Evolutionary conservation across 2,329 filamentous ascomycete genomes (phyloP).

Genomic region (Diaporthe citriasiana): DNA sequence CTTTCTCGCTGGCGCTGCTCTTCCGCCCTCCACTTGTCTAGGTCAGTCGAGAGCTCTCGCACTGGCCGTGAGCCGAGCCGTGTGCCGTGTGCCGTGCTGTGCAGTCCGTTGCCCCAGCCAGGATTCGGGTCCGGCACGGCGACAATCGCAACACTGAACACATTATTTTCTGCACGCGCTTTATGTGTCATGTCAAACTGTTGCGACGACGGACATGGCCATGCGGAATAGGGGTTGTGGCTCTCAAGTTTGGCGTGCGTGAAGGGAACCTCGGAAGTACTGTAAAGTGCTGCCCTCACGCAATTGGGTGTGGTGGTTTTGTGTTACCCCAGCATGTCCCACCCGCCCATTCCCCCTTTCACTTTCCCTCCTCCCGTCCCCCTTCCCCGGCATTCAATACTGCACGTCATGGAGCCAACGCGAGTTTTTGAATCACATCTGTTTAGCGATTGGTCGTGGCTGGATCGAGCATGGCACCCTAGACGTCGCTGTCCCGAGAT

Average conservation of each 20-base stretch:
- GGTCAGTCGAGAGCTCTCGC: background rate
- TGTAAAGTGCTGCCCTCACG: background rate
- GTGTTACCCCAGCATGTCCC: background rate
- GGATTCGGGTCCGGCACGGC: background rate
- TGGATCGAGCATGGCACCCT: background rate
- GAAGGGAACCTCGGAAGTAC: background rate
- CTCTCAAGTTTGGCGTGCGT: background rate
- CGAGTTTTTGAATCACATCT: background rate
- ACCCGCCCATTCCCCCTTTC: background rate
- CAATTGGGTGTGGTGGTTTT: background rate
- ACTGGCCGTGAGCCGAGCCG: too few relatives aligned
- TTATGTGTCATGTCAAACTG: background rate
- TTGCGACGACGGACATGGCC: background rate
- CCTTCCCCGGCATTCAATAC: background rate
- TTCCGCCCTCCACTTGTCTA: background rate
- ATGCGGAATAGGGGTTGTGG: background rate
- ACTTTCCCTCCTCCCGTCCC: background rate
- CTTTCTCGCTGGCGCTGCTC: background rate
- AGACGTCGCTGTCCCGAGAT: background rate
- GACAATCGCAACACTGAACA: too few relatives aligned
- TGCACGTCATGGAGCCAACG: conserved; percentile 34
- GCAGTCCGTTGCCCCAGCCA: background rate
- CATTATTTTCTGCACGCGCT: background rate
- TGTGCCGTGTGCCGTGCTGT: too few relatives aligned
- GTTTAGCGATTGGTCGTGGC: conserved; percentile 17